Evolutionary conservation across 1,284 basidiomycete species (phyloP), one percentile per base, ranked within the genome.

Genomic region (Cutaneotrichosporon cutaneum): DNA sequence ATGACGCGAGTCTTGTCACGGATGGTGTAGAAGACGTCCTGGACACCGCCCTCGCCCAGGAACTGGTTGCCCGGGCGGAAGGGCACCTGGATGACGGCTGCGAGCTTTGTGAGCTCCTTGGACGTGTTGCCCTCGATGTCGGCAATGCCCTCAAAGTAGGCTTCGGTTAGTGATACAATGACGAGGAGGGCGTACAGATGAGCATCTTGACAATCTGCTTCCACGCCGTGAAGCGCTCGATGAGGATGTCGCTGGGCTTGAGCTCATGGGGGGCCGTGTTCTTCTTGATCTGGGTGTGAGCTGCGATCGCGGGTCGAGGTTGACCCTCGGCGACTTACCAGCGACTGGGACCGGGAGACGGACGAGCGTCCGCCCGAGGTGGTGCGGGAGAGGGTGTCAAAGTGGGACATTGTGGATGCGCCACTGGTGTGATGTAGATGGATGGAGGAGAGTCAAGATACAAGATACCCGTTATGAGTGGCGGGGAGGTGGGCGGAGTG

Each of bases 61-160:
- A 96, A 96, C 82, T 96, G 93, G 79, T 96, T 96, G 27, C 94
- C 94, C 39, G 93, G 87, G 56, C 89, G 84, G 83, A 98, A 98
- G 2, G 96, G 96, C 2, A 98, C 95, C 80, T 99, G 95, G 70
- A 99, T 95, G 66, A 98, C 93, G 11, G 90, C 92, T n/a, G 90
- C 92, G 56, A 99, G 87, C 80, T 96, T 96, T 54, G 90, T 92
- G 77, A 98, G 86, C 81, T 98, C 95, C 72, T 88, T 88, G 44
- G 94, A 93, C 21, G 92, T 90, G 80, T 95, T 95, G 81, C 92
- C 93, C 82, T 97, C 89, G 62, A 96, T 94, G 76, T 95, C 92
- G 18, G 93, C 93, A 58, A 95, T 85, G 62, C 94, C 94, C 85
- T 90, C 80, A 59, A 82, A 82, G 77, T 82, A 82, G 70, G 79